A percentile compares a stretch with the other conserved stretches of the same genome.
These are phyloP conservation scores for Irpex lacteus DNA, from an alignment of 1,284 basidiomycete genomes.

Conservation along the genomic window DNA sequence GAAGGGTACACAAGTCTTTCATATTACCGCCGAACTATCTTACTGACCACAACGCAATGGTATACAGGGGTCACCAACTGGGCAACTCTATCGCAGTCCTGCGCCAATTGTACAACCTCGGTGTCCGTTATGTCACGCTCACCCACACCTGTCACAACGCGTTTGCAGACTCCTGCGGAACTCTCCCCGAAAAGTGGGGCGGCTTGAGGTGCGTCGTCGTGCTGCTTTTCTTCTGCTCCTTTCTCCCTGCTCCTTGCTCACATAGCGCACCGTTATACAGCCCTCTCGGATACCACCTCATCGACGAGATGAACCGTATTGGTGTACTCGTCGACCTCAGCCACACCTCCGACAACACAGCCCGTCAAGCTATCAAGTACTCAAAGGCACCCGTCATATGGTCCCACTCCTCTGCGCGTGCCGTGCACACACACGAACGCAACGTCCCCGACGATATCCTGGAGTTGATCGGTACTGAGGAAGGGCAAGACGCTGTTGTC, in stretches of 20 bases:
- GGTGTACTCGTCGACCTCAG: conserved; percentile 83
- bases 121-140: conserved; percentile 86
- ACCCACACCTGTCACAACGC: conserved; percentile 91
- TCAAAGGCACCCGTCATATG: conserved; percentile 78
- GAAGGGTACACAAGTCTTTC: conserved; percentile 62
- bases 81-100: conserved; percentile 85
- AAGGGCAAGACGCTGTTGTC: conserved; percentile 75
- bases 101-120: conserved; percentile 76
- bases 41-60: conserved; percentile 42
- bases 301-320: conserved; percentile 89
- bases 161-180: conserved; percentile 86
- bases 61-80: conserved; percentile 59
- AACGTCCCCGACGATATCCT: conserved; percentile 85
- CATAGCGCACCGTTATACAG: conserved; percentile 32
- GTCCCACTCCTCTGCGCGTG: conserved; percentile 81
- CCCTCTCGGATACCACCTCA: conserved; percentile 65
- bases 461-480: conserved; percentile 56
- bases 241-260: not conserved
- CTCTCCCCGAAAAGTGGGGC: conserved; percentile 51
- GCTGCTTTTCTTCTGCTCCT: no score
- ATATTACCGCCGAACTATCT: not conserved
- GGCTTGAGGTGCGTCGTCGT: conserved; percentile 65
- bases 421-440: conserved; percentile 64
- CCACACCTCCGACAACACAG: conserved; percentile 85
- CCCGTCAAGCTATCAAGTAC: conserved; percentile 62